phyloP scores from a whole-genome alignment of 208 protist species.

The Leishmania gerbilli region DNA sequence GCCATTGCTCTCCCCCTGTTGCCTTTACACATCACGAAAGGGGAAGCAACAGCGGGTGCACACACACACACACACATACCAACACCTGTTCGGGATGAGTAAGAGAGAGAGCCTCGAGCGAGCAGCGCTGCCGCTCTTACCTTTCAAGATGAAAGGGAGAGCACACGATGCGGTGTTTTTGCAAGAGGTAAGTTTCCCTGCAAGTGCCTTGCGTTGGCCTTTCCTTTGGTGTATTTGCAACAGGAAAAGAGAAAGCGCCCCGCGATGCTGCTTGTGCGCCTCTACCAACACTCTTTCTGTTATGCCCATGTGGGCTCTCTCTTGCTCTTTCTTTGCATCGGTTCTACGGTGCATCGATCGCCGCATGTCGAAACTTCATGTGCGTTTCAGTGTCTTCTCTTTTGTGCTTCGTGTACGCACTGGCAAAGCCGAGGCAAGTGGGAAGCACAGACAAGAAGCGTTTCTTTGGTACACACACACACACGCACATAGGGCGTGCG shows the following conservation, averaged over 20 bases:
- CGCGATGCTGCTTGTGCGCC: not conserved
- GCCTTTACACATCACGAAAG: not conserved
- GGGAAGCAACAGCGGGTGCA: not conserved
- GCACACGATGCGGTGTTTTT: not conserved
- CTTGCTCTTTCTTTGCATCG: not conserved
- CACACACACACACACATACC: not conserved
- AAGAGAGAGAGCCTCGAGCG: not conserved
- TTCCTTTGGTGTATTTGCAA: not conserved
- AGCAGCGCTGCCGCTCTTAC: not conserved
- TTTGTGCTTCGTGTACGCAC: not conserved
- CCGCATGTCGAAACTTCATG: not conserved
- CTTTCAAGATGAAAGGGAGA: not conserved
- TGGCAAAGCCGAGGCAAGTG: not conserved
- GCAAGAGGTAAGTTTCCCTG: not conserved
- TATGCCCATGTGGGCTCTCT: not conserved
- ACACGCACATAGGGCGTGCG: not conserved
- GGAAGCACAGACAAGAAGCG: not conserved
- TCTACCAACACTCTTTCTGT: not conserved
- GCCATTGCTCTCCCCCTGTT: not conserved
- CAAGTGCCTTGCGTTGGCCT: not conserved
- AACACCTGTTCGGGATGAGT: not conserved
- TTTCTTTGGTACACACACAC: not conserved
- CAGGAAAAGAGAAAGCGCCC: not conserved
- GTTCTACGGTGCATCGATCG: not conserved
- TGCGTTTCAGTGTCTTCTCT: not conserved